phyloP scores from a whole-genome alignment of 192 early-diverging fungal species.

The Rhizophagus clarus region DNA sequence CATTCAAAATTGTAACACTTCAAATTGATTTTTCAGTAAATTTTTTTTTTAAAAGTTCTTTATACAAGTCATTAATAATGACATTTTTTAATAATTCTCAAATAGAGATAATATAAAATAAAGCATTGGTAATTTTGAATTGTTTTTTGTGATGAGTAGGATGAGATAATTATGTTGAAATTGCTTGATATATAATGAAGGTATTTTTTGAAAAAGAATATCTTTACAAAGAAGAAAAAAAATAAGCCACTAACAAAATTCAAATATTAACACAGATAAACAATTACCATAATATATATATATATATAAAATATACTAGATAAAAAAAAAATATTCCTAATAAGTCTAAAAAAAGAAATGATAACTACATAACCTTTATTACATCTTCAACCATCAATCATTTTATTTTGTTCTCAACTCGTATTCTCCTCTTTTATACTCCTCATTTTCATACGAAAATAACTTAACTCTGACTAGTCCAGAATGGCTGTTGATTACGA shows the following conservation, averaged over 20 bases:
- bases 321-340: neutral
- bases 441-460: neutral
- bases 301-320: too few species aligned
- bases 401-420: too few species aligned
- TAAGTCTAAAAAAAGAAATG: neutral
- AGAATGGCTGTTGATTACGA: conserved; percentile 29
- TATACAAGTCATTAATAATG: neutral
- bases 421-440: neutral
- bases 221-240: neutral
- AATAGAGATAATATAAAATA: neutral
- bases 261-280: neutral
- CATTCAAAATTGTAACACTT: neutral
- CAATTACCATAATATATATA: neutral
- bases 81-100: neutral
- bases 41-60: neutral
- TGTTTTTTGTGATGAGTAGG: neutral
- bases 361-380: neutral
- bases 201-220: neutral
- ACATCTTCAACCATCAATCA: too few species aligned
- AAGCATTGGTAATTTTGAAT: neutral
- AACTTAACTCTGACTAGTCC: conserved; percentile 28
- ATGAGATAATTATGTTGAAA: neutral
- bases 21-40: neutral
- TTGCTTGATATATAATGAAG: neutral
- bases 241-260: neutral